phyloP scores from a whole-genome alignment of 139 green algal species.

The Volvox reticuliferus region DNA sequence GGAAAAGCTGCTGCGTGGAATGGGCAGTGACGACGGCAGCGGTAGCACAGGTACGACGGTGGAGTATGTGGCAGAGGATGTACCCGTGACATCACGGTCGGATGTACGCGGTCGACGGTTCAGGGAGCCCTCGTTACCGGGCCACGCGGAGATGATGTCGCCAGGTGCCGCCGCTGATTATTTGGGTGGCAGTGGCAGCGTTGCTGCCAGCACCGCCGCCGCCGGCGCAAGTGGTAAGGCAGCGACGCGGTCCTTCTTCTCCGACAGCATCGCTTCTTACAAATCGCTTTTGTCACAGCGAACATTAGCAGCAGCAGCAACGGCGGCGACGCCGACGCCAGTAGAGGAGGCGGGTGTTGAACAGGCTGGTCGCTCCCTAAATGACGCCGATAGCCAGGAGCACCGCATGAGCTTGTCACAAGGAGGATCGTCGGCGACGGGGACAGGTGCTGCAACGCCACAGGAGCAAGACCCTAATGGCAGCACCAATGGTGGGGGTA shows the following conservation, averaged over 20 bases:
- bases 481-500: too few relatives aligned
- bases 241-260: neutral
- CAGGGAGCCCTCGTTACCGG: slow-evolving; percentile 15
- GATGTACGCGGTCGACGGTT: neutral
- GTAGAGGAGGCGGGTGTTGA: neutral
- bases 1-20: neutral
- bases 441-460: too few relatives aligned
- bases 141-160: neutral
- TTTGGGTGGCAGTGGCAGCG: neutral
- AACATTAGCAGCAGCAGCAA: neutral
- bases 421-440: too few relatives aligned
- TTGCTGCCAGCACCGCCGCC: neutral
- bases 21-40: slow-evolving; percentile 10
- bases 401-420: too few relatives aligned
- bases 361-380: too few relatives aligned
- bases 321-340: neutral
- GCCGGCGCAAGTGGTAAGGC: neutral
- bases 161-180: neutral
- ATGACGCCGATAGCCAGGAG: too few relatives aligned
- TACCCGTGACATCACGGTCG: neutral
- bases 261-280: slow-evolving; percentile 4
- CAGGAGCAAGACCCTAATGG: too few relatives aligned
- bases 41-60: neutral
- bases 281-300: neutral
- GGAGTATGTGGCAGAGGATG: neutral